Conservation (phyloP, 352 stramenopile species). For the Blastocystis sp. region DNA sequence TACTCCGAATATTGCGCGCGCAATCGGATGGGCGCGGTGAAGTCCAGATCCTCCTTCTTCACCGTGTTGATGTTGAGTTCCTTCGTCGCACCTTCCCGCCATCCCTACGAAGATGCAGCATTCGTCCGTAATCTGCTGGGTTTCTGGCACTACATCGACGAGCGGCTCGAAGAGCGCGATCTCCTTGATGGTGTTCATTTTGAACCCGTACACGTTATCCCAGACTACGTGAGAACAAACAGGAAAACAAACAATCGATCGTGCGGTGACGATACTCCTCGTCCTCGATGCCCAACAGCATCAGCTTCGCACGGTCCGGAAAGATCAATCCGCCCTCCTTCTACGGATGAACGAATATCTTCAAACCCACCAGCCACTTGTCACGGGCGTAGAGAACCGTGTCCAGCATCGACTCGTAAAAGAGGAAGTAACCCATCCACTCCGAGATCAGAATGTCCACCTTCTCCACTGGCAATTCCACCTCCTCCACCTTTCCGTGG, state of each 20-base stretch:
- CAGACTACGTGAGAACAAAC: constrained; percentile 70
- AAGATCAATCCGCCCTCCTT: constrained; percentile 81
- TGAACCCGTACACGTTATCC: constrained; percentile 96
- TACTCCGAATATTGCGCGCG: constrained; percentile 81
- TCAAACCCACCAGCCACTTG: constrained; percentile 73
- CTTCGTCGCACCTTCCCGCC: constrained; percentile 45
- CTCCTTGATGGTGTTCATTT: constrained; percentile 94
- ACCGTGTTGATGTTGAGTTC: constrained; percentile 79
- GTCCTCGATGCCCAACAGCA: constrained; percentile 87
- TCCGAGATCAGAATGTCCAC: constrained; percentile 94
- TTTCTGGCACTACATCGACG: constrained; percentile 85
- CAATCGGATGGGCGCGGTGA: constrained; percentile 79
- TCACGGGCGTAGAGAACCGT: constrained; percentile 86
- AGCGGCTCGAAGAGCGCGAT: constrained; percentile 88
- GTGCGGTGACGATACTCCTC: constrained; percentile 82
- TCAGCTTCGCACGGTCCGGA: constrained; percentile 85
- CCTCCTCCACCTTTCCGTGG: constrained; percentile 81
- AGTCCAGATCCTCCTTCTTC: constrained; percentile 83
- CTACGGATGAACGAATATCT: not conserved
- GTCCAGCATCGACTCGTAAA: constrained; percentile 94
- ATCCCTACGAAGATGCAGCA: constrained; percentile 69
- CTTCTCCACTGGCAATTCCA: constrained; percentile 77
- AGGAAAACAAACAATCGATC: constrained; percentile 70
- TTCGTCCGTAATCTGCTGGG: constrained; percentile 76
- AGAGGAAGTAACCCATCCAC: constrained; percentile 94